Evolutionary conservation across 176 grass and related monocot species (phyloP).

Genomic region (Themeda triandra): DNA sequence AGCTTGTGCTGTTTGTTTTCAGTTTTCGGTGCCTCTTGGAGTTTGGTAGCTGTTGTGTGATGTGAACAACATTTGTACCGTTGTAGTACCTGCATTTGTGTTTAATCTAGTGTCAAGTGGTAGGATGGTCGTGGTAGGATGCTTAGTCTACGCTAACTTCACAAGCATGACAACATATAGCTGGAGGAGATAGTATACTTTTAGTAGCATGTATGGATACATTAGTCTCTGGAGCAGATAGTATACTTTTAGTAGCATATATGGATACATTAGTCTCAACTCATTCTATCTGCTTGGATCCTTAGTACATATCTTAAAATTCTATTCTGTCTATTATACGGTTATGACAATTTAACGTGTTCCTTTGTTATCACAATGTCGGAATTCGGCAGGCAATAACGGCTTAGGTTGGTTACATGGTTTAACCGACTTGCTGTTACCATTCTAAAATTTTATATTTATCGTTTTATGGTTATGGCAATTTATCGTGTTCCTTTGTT

Average conservation of each 20-base stretch:
- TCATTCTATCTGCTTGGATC: neutral
- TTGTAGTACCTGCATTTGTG: neutral
- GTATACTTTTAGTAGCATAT: neutral
- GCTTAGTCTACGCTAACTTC: neutral
- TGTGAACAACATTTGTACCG: constrained; percentile 1
- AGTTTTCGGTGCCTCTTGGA: neutral
- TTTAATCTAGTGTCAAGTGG: neutral
- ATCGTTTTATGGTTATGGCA: no score
- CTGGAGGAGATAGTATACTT: neutral
- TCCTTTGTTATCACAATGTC: no score
- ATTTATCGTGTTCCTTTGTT: no score
- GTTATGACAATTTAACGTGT: no score
- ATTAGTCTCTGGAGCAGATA: neutral
- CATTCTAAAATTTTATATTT: no score
- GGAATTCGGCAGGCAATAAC: neutral
- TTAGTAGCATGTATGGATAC: neutral
- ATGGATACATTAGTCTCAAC: fast-evolving
- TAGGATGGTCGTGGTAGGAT: neutral
- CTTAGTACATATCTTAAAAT: no score
- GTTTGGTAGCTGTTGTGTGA: neutral
- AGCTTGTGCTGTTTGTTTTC: neutral
- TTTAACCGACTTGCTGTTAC: neutral
- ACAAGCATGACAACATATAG: neutral
- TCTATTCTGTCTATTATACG: no score
- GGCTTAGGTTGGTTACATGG: neutral